A percentile compares a stretch with the other conserved stretches of the same genome.
phyloP scores from a whole-genome alignment of 1,139 yeast genomes.

The Yamadazyma membranifaciens region DNA sequence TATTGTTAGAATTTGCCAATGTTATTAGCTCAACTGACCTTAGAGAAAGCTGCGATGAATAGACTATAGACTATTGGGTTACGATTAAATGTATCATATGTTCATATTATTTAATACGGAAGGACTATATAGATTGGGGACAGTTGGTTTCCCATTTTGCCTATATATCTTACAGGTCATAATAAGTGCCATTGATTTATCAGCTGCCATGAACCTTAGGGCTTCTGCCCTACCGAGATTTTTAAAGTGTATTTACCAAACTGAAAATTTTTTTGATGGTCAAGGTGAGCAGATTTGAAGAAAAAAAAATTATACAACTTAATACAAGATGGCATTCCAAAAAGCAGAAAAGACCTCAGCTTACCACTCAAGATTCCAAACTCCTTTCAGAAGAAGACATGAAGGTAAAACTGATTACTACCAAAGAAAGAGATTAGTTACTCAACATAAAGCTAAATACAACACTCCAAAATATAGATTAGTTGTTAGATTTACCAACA shows the following conservation, averaged over 20 bases:
- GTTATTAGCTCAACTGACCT: too few species aligned
- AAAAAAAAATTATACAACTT: constrained; percentile 7
- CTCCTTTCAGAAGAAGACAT: constrained; percentile 99
- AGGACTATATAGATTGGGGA: too few species aligned
- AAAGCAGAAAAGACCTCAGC: constrained; percentile 77
- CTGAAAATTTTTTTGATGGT: constrained; percentile 7
- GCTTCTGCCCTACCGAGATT: not conserved
- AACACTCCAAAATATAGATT: constrained; percentile 99
- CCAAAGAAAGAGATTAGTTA: constrained; percentile 99
- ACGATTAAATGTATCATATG: too few species aligned
- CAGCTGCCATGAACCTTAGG: too few species aligned
- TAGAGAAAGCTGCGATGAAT: too few species aligned
- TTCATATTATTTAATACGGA: too few species aligned
- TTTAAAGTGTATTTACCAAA: constrained; percentile 5
- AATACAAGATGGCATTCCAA: constrained; percentile 69
- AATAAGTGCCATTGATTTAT: too few species aligned
- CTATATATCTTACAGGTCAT: too few species aligned
- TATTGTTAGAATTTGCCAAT: too few species aligned
- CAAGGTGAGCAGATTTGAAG: not conserved
- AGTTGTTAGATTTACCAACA: constrained; percentile 99
- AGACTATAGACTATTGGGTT: too few species aligned
- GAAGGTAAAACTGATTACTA: constrained; percentile 99
- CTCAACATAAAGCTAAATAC: constrained; percentile 99
- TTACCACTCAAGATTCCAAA: constrained; percentile 99
- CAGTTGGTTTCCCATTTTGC: too few species aligned